phyloP scores from a whole-genome alignment of 2,329 filamentous ascomycete genomes.

The Fusarium solani-melongenae region DNA sequence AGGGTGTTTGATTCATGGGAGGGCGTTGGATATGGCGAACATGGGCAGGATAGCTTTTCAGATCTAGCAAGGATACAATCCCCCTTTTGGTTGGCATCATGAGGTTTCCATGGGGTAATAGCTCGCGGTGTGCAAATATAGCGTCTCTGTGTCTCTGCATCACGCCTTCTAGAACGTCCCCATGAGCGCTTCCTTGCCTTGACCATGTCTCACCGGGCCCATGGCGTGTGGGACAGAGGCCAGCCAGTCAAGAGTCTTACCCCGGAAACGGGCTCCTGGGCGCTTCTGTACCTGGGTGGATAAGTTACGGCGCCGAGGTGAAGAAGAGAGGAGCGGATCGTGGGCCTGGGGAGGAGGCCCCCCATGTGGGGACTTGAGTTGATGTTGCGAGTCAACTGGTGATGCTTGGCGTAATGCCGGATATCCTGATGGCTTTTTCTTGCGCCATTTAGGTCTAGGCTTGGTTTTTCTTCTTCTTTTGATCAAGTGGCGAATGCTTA shows the following conservation, averaged over 20 bases:
- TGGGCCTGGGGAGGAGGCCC: conserved; percentile 6
- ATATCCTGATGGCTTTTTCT: conserved; percentile 9
- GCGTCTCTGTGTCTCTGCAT: conserved; percentile 1
- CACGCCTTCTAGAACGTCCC: neutral
- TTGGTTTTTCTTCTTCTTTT: conserved; percentile 1
- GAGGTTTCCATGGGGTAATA: neutral
- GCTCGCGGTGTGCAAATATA: conserved; percentile 15
- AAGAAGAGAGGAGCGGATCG: neutral
- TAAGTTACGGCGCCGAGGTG: neutral
- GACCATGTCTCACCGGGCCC: neutral
- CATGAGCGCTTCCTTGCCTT: neutral
- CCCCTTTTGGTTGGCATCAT: conserved; percentile 1
- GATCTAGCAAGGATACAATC: neutral
- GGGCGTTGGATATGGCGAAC: neutral
- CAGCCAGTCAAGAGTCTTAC: conserved; percentile 3
- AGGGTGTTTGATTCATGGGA: conserved; percentile 4
- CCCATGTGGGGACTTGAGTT: conserved; percentile 11
- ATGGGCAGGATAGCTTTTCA: neutral
- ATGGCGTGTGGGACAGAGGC: neutral
- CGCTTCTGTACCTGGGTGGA: conserved; percentile 7
- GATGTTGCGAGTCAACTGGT: neutral
- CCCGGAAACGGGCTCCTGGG: conserved; percentile 14
- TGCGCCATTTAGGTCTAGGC: conserved; percentile 14
- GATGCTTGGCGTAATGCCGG: conserved; percentile 28
- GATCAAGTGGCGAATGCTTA: neutral